These are phyloP conservation scores for Trichoderma sp. DNA, from an alignment of 2,329 filamentous ascomycete species.

Conservation along the genomic window DNA sequence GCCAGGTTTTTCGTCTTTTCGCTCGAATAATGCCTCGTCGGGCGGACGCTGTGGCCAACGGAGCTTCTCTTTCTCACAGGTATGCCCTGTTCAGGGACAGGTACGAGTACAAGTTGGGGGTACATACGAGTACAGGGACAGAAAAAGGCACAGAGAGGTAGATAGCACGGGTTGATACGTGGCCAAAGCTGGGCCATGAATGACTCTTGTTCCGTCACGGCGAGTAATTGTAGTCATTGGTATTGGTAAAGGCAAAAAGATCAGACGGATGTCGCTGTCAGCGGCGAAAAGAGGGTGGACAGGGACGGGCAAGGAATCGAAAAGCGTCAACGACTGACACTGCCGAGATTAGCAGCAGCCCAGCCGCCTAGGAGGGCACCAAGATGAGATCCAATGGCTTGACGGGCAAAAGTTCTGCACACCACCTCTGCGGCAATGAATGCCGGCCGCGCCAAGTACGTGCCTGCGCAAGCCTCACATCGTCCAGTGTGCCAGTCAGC, in stretches of 20 bases:
- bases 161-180: neutral
- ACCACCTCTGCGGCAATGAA: conserved; percentile 12
- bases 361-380: neutral
- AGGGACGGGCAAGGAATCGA: too few species aligned
- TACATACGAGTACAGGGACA: neutral
- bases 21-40: conserved; percentile 20
- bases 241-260: neutral
- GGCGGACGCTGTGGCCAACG: conserved; percentile 6
- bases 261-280: neutral
- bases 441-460: conserved; percentile 13
- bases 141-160: neutral
- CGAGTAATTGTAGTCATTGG: neutral
- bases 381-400: neutral
- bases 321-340: neutral
- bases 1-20: conserved; percentile 1
- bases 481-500: neutral
- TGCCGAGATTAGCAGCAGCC: conserved; percentile 2
- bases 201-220: neutral
- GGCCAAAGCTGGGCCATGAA: neutral
- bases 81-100: neutral
- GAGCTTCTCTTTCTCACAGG: neutral
- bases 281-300: neutral
- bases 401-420: neutral
- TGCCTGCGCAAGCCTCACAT: conserved; percentile 11
- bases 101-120: neutral